These are phyloP conservation scores for Leishmania guyanensis DNA, from an alignment of 208 protist species.

Conservation along the genomic window DNA sequence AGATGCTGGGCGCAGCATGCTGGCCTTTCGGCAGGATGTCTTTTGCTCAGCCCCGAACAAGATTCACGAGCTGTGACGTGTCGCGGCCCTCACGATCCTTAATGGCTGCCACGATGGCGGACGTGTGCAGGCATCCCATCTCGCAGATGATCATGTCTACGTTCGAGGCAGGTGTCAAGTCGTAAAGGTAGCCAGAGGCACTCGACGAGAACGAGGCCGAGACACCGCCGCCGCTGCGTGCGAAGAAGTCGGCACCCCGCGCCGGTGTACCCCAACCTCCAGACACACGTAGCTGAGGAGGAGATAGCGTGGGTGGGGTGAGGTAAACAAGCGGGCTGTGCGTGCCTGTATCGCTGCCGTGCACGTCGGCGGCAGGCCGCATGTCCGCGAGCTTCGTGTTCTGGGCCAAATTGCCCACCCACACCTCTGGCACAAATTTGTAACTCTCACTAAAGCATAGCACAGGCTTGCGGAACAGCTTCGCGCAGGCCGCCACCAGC, in stretches of 20 bases:
- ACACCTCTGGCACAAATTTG: conserved; percentile 97
- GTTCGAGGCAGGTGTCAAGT: conserved; percentile 74
- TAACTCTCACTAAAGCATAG: conserved; percentile 98
- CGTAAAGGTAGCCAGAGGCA: conserved; percentile 75
- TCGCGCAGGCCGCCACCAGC: conserved; percentile 92
- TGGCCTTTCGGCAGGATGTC: neutral
- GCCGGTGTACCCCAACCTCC: conserved; percentile 26
- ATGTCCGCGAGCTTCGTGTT: conserved; percentile 92
- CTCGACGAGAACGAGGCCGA: conserved; percentile 25
- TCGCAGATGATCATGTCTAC: conserved; percentile 89
- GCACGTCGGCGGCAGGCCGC: conserved; percentile 20
- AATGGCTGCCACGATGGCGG: conserved; percentile 74
- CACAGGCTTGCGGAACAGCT: conserved; percentile 94
- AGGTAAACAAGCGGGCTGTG: conserved; percentile 26
- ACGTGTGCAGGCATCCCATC: conserved; percentile 83
- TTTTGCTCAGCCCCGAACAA: conserved; percentile 15
- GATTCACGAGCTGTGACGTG: conserved; percentile 30
- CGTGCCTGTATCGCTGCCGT: conserved; percentile 21
- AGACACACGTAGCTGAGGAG: conserved; percentile 23
- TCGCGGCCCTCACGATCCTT: conserved; percentile 67
- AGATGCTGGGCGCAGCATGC: neutral
- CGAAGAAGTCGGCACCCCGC: conserved; percentile 3
- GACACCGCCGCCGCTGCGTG: neutral
- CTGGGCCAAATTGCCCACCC: conserved; percentile 95
- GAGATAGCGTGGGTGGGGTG: conserved; percentile 25